phyloP scores from a whole-genome alignment of 164 flowering plant species.

The Vitis cinerea region DNA sequence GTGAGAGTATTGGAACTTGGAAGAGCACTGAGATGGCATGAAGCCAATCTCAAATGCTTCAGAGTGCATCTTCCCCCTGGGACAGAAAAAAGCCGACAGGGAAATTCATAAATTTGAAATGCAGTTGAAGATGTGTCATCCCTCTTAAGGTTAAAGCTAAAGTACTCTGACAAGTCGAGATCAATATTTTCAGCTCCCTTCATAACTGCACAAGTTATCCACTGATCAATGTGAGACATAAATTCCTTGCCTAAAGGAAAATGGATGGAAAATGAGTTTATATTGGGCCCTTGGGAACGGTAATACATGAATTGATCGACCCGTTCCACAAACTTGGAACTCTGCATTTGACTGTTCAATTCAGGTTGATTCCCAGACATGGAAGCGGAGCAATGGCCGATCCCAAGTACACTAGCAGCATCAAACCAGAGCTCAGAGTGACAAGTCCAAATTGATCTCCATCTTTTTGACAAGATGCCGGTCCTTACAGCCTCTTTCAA shows the following conservation, averaged over 20 bases:
- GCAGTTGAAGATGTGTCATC: background rate
- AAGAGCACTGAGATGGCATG: constrained; percentile 3
- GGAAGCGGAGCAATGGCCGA: background rate
- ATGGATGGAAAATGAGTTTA: constrained; percentile 3
- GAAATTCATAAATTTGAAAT: constrained; percentile 5
- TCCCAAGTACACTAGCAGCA: constrained; percentile 4
- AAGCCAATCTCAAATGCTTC: constrained; percentile 12
- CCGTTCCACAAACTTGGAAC: constrained; percentile 7
- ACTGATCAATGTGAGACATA: constrained; percentile 10
- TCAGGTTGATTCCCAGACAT: background rate
- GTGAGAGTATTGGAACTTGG: background rate
- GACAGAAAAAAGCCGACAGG: constrained; percentile 7
- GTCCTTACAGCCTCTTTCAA: constrained; percentile 20
- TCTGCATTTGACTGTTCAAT: background rate
- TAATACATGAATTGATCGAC: constrained; percentile 11
- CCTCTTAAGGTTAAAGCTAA: background rate
- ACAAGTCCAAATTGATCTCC: constrained; percentile 12
- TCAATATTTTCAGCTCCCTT: constrained; percentile 15
- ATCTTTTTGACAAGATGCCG: constrained; percentile 14
- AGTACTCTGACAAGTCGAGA: constrained; percentile 7
- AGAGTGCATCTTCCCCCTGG: background rate
- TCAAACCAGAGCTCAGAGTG: constrained; percentile 11
- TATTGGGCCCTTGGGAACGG: constrained; percentile 7
- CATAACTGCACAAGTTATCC: constrained; percentile 8
- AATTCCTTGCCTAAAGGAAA: constrained; percentile 11